Evolutionary conservation across 2,329 filamentous ascomycete genomes (phyloP), one percentile per base, ranked within the genome.

Genomic region (Cladosporium cucumerinum): DNA sequence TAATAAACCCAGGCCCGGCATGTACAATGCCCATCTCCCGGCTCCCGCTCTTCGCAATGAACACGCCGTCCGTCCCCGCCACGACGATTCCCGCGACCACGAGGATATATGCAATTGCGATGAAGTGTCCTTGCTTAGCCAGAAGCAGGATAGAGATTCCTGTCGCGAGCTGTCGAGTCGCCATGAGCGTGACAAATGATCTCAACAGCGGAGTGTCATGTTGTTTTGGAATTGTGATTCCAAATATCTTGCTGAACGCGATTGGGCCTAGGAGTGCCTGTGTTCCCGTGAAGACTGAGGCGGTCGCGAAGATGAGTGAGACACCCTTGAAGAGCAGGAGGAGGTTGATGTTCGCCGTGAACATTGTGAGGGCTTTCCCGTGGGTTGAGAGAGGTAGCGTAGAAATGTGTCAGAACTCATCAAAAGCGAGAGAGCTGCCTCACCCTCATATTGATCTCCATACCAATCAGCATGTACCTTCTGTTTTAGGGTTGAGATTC

Each of bases 401-500:
- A 57, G 21, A 39, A 21, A 32, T 57, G 54, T 57, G 54, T 57
- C 54, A 57, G 32, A 57, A 10, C 21, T 32, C 23, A 57, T 39
- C 18, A 32, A 26, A 57, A 34, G 54, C 21, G 16, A 26, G 23
- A 52, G n/a, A 46, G 39, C n/a, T 3, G 39, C 28, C 26, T 21
- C 26, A 30, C 10, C 18, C 32, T 57, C n/a, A 39, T 8, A 57
- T 5, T 32, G 4, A 25, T 59, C 25, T 39, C 39, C 39, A 60
- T 60, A 30, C 39, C n/a, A n/a, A 43, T 30, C 36, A 30, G 57
- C 39, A 14, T 60, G 57, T 60, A 60, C 57, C 57, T 60, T 30
- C 57, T 48, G 8, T 30, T 49, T 60, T 60, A 32, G 36, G 57
- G 57, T 60, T 60, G 25, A 60, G 57, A 7, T 23, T 60, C 57